Conservation (phyloP, 495 filamentous ascomycete species). For the Penicillium atrosanguineum region DNA sequence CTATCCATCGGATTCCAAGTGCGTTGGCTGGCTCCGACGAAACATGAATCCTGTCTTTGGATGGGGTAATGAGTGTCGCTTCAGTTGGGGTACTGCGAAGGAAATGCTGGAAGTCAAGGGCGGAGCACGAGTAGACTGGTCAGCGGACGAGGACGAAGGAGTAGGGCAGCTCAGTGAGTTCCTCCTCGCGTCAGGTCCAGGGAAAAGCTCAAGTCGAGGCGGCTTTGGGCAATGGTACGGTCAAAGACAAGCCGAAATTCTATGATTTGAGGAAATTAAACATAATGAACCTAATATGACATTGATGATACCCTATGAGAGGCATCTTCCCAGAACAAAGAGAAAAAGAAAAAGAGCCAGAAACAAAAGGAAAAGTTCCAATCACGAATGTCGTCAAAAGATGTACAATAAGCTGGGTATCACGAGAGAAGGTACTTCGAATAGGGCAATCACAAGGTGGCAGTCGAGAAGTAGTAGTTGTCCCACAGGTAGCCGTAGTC, state of each 20-base stretch:
- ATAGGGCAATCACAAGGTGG: constrained; percentile 51
- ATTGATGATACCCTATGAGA: constrained; percentile 27
- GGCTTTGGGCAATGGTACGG: constrained; percentile 46
- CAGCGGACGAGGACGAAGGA: constrained; percentile 63
- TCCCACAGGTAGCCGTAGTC: constrained; percentile 99
- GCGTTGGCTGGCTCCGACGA: constrained; percentile 72
- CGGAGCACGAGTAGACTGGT: constrained; percentile 79
- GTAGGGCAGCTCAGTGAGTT: constrained; percentile 70
- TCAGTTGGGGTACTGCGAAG: constrained; percentile 93
- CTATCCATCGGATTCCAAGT: constrained; percentile 86
- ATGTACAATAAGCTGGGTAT: constrained; percentile 23
- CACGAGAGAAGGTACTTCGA: constrained; percentile 14
- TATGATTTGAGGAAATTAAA: constrained; percentile 14
- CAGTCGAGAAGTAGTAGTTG: constrained; percentile 87
- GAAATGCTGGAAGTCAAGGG: constrained; percentile 77
- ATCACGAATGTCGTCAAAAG: constrained; percentile 7
- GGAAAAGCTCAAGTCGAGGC: constrained; percentile 23
- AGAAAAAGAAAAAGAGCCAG: background rate
- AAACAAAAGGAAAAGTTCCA: constrained; percentile 14
- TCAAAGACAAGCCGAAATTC: constrained; percentile 32
- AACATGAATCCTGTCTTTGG: constrained; percentile 94
- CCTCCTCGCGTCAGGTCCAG: constrained; percentile 42
- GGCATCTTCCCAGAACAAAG: background rate
- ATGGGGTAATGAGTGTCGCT: constrained; percentile 88
- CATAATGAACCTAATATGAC: constrained; percentile 21